Evolutionary conservation across 345 rosid genomes (phyloP).

Genomic region (Pistacia integerrima): DNA sequence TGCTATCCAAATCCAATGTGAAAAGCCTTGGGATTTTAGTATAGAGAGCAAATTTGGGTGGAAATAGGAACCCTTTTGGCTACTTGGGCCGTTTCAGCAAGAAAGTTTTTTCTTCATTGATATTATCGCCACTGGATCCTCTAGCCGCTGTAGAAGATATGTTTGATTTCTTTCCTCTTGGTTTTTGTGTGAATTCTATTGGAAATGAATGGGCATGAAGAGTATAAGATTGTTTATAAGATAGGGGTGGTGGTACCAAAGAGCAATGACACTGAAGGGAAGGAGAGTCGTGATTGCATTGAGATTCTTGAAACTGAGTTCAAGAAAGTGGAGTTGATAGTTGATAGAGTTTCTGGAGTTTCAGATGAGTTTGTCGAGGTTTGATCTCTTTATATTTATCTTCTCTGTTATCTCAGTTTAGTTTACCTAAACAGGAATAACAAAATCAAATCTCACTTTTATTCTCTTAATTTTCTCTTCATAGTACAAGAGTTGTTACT

Average conservation of each 20-base stretch:
- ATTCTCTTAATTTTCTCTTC: too few species aligned
- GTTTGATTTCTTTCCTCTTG: neutral
- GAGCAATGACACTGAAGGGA: conserved; percentile 39
- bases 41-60: neutral
- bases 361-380: conserved; percentile 83
- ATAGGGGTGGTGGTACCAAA: conserved; percentile 75
- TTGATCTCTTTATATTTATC: neutral
- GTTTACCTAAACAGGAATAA: too few species aligned
- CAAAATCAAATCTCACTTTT: too few species aligned
- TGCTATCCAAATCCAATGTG: too few species aligned
- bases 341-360: conserved; percentile 65
- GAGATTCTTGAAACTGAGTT: conserved; percentile 69
- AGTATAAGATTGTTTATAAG: conserved; percentile 56
- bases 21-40: too few species aligned
- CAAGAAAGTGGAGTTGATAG: conserved; percentile 58
- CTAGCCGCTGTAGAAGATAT: too few species aligned
- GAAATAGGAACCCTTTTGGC: neutral
- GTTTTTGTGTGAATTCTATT: conserved; percentile 6
- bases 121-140: too few species aligned
- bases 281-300: conserved; percentile 50
- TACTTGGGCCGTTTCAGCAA: neutral
- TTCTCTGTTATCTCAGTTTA: neutral
- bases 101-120: too few species aligned
- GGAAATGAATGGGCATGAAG: conserved; percentile 59
- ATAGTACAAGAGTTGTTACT: too few species aligned